Percentiles rank a stretch among this genome's conserved stretches.
These are phyloP conservation scores for Yamadazyma buinensis DNA, from an alignment of 1,139 yeast genomes.

Conservation along the genomic window DNA sequence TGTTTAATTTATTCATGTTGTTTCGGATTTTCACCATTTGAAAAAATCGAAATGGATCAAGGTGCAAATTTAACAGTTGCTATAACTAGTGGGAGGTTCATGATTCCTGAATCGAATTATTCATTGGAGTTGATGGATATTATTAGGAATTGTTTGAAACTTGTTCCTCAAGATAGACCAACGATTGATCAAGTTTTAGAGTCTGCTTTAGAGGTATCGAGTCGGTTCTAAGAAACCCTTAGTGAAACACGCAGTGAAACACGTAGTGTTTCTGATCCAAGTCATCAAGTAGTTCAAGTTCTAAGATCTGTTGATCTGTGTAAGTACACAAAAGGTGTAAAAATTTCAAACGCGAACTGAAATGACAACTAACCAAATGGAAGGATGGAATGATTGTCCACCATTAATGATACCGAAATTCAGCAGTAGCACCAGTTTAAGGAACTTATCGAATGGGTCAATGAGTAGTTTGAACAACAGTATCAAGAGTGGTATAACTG, in stretches of 20 bases:
- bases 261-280: too few relatives aligned
- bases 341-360: too few relatives aligned
- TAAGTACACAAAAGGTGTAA: too few relatives aligned
- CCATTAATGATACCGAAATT: constrained; percentile 13
- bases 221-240: too few relatives aligned
- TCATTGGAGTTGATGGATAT: constrained; percentile 52
- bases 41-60: constrained; percentile 70
- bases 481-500: too few relatives aligned
- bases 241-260: too few relatives aligned
- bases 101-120: constrained; percentile 56
- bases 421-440: constrained; percentile 9
- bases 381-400: constrained; percentile 51
- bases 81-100: constrained; percentile 65
- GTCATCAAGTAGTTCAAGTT: too few relatives aligned
- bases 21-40: constrained; percentile 84
- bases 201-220: constrained; percentile 33
- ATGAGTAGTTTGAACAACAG: too few relatives aligned
- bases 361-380: constrained; percentile 16
- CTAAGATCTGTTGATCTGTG: too few relatives aligned
- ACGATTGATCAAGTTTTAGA: constrained; percentile 55
- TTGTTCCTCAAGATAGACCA: constrained; percentile 63
- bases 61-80: constrained; percentile 84
- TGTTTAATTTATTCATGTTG: constrained; percentile 75
- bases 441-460: constrained; percentile 1
- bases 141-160: constrained; percentile 55